Evolutionary conservation across 441 rosid species (phyloP).

Genomic region (Oxalis stricta): DNA sequence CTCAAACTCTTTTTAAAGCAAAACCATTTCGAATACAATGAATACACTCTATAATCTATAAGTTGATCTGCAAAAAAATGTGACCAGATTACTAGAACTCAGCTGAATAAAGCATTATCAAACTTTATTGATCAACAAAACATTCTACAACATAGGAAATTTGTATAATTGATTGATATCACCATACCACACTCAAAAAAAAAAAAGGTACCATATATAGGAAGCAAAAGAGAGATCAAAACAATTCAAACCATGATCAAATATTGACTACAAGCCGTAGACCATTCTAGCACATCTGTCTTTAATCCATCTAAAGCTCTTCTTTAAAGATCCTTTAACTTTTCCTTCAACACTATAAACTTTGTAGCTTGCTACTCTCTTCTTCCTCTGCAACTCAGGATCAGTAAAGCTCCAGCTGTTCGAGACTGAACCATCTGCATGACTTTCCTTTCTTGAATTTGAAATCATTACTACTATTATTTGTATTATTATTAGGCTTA

Average conservation of each 20-base stretch:
- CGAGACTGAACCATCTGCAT: constrained; percentile 18
- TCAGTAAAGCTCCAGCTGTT: constrained; percentile 41
- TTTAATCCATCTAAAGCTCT: constrained; percentile 56
- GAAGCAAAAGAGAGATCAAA: not conserved
- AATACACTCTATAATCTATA: too few species aligned
- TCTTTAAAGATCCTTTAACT: constrained; percentile 53
- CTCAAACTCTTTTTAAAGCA: too few species aligned
- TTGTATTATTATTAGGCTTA: constrained; percentile 4
- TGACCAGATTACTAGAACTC: too few species aligned
- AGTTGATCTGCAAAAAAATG: too few species aligned
- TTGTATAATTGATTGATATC: too few species aligned
- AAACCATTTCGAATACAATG: too few species aligned
- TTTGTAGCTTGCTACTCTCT: constrained; percentile 56
- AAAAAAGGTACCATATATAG: not conserved
- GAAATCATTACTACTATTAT: constrained; percentile 4
- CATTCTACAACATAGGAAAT: too few species aligned
- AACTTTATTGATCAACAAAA: too few species aligned
- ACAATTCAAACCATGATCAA: not conserved
- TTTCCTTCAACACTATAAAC: constrained; percentile 55
- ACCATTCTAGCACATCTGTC: constrained; percentile 28
- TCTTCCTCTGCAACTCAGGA: constrained; percentile 62
- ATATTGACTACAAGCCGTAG: constrained; percentile 29
- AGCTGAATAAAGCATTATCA: too few species aligned
- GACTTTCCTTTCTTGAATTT: constrained; percentile 42
- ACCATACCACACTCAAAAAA: too few species aligned